Evolutionary conservation across 129 eudicot genomes (phyloP).

Genomic region (Escallonia herrerae): DNA sequence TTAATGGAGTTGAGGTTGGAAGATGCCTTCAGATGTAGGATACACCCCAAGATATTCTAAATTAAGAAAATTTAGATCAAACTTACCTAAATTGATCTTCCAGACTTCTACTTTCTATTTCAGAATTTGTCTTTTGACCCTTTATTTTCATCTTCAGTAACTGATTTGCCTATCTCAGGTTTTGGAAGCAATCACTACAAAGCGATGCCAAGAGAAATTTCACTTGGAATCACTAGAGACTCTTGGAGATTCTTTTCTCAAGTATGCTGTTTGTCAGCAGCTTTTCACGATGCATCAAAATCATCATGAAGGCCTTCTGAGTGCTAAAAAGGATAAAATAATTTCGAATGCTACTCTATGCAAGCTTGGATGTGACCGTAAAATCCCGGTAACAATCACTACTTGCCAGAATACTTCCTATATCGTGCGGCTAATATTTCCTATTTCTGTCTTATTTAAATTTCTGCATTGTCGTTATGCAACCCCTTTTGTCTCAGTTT

Average conservation of each 20-base stretch:
- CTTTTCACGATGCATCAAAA: conserved; percentile 42
- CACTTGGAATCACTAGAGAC: conserved; percentile 87
- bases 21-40: no score
- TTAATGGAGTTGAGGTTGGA: no score
- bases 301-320: conserved; percentile 76
- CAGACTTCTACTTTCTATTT: not conserved
- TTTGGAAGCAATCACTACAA: conserved; percentile 83
- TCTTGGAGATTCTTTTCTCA: conserved; percentile 83
- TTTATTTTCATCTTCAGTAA: not conserved
- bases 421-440: not conserved
- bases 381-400: conserved; percentile 49
- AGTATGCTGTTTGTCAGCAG: conserved; percentile 74
- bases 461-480: not conserved
- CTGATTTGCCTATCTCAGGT: conserved; percentile 30
- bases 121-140: not conserved
- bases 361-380: conserved; percentile 69
- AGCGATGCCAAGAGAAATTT: conserved; percentile 59
- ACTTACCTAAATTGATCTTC: no score
- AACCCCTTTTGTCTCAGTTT: not conserved
- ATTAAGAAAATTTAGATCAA: no score
- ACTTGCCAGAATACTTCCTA: not conserved
- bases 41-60: no score
- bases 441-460: not conserved
- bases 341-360: conserved; percentile 57
- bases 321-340: conserved; percentile 35